Evolutionary conservation across 257 asterid species (phyloP).

Genomic region (Orobanche coerulescens): DNA sequence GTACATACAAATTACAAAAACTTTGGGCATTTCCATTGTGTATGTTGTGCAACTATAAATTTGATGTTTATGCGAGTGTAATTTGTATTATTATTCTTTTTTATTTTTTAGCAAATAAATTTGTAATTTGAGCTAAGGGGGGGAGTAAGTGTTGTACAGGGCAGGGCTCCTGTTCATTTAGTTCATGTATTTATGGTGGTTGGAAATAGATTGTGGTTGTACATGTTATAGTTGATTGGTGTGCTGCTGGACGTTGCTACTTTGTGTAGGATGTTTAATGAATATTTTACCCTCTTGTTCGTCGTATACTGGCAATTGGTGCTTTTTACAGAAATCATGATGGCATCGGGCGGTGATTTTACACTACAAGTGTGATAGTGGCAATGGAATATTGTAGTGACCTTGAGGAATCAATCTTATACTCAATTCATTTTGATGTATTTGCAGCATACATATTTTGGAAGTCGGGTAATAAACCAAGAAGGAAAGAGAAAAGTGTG

Average conservation of each 20-base stretch:
- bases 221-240: too few relatives aligned
- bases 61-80: neutral
- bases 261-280: neutral
- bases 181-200: too few relatives aligned
- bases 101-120: too few relatives aligned
- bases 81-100: neutral
- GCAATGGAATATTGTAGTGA: neutral
- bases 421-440: neutral
- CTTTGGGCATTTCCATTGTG: neutral
- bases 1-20: neutral
- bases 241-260: too few relatives aligned
- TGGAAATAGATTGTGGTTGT: too few relatives aligned
- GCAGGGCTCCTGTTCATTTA: too few relatives aligned
- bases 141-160: too few relatives aligned
- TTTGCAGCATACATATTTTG: conserved; percentile 54
- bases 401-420: neutral
- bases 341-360: too few relatives aligned
- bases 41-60: neutral
- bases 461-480: conserved; percentile 41
- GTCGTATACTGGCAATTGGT: too few relatives aligned
- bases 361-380: neutral
- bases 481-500: conserved; percentile 26
- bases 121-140: too few relatives aligned
- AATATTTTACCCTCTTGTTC: too few relatives aligned
- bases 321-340: too few relatives aligned